Evolutionary conservation across 2,329 filamentous ascomycete species (phyloP), one percentile per base, ranked within the genome.

Genomic region (Cytospora paraplurivora): DNA sequence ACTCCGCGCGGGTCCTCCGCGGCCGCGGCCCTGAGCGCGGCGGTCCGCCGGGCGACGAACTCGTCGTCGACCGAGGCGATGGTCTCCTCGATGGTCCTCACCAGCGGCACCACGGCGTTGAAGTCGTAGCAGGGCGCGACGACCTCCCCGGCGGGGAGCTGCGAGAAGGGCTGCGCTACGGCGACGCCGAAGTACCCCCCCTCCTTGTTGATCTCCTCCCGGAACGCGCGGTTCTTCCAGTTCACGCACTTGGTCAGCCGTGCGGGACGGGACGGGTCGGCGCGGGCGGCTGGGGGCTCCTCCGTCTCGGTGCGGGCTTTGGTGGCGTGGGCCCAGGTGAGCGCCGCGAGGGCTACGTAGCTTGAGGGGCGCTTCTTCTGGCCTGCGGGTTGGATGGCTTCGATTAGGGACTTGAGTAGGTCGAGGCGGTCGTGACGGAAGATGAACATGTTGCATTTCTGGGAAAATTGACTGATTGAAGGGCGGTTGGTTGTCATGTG

Each of bases 401-500:
- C 67, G 12, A 73, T 67, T 7, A 72, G 58, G 1, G 67, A 56
- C 47, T 73, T 71, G 3, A 80, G 73, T 56, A 70, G 44, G n/a
- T 69, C 66, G 11, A 80, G 71, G 19, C 71, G 73, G 4, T 69
- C 66, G 15, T 70, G 72, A 17, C 65, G 69, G 61, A 81, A 78
- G 15, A 77, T 72, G 65, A 80, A 80, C 27, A 80, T 76, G 53
- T 73, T 77, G 58, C 77, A 77, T n/a, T 71, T 72, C 62, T 75
- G 77, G n/a, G 68, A 62, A 62, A 77, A 74, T 19, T 69, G 54
- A 4, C 69, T 60, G 62, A 75, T 68, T 0, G 74, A 67, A 7
- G 67, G 62, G 13, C 72, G 75, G 0, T 63, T 68, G 4, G 70
- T 65, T 15, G 68, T 61, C 17, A 75, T 68, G 12, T 73, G 19